These are phyloP conservation scores for Chlamydomonas eustigma DNA, from an alignment of 139 green algal species.

Conservation along the genomic window DNA sequence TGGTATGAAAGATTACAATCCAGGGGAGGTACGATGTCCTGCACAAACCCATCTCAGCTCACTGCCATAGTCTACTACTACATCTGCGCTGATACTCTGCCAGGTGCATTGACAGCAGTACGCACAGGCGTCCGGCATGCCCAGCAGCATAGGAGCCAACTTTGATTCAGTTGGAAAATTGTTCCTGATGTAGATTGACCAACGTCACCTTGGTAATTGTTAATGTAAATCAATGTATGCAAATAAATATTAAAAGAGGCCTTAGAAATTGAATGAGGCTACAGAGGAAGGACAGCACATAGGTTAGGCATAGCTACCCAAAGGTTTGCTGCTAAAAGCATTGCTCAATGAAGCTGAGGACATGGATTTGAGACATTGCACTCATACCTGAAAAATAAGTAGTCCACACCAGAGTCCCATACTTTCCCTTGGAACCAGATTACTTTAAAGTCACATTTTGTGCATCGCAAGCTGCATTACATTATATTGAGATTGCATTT, in stretches of 20 bases:
- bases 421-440: conserved; percentile 19
- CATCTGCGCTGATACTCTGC: conserved; percentile 7
- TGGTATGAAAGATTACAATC: too few relatives aligned
- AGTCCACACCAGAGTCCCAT: conserved; percentile 30
- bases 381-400: conserved; percentile 27
- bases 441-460: conserved; percentile 43
- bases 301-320: too few relatives aligned
- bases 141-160: conserved; percentile 20
- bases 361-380: not conserved
- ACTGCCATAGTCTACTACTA: conserved; percentile 24
- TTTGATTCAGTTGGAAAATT: conserved; percentile 34
- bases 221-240: too few relatives aligned
- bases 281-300: too few relatives aligned
- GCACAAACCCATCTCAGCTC: conserved; percentile 33
- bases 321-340: too few relatives aligned
- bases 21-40: too few relatives aligned
- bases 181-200: too few relatives aligned
- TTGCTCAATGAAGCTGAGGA: not conserved
- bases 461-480: conserved; percentile 29
- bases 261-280: too few relatives aligned
- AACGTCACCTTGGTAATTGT: too few relatives aligned
- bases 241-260: too few relatives aligned
- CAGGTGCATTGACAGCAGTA: conserved; percentile 47
- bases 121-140: conserved; percentile 8
- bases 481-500: too few relatives aligned